Percentiles rank a stretch among this genome's conserved stretches.
Evolutionary conservation across 2,329 filamentous ascomycete genomes (phyloP).

Genomic region (Pseudocercospora vitis): DNA sequence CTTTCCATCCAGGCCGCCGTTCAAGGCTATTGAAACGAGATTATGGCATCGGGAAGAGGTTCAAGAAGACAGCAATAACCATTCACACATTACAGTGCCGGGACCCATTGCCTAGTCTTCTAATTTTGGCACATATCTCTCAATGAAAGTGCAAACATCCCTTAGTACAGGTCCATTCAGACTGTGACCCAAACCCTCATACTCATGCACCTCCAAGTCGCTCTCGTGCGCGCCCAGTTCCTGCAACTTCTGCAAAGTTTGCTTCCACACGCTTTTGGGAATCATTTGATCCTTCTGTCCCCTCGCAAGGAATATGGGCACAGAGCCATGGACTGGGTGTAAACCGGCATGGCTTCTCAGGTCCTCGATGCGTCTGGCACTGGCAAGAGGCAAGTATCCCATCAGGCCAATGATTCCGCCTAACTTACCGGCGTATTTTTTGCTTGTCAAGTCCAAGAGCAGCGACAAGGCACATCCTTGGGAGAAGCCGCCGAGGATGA

Average conservation of each 20-base stretch:
- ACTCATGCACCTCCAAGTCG: slow-evolving; percentile 46
- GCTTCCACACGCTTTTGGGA: slow-evolving; percentile 45
- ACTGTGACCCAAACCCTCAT: slow-evolving; percentile 51
- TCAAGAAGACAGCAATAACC: too few relatives aligned
- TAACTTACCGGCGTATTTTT: slow-evolving; percentile 43
- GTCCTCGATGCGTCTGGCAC: slow-evolving; percentile 35
- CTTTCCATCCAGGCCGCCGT: too few relatives aligned
- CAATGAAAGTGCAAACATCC: slow-evolving; percentile 48
- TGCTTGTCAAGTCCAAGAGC: slow-evolving; percentile 43
- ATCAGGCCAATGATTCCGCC: slow-evolving; percentile 46
- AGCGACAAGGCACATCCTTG: slow-evolving; percentile 50
- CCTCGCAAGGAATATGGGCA: slow-evolving; percentile 49
- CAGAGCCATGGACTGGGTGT: slow-evolving; percentile 38
- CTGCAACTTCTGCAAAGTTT: slow-evolving; percentile 45
- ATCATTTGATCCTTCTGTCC: slow-evolving; percentile 51
- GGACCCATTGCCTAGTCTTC: slow-evolving; percentile 28
- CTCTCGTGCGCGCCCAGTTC: slow-evolving; percentile 43
- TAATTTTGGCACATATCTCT: slow-evolving; percentile 43
- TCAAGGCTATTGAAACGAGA: too few relatives aligned
- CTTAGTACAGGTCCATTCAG: slow-evolving; percentile 46
- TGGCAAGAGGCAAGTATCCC: slow-evolving; percentile 49
- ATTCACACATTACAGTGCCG: background rate
- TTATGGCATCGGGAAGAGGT: too few relatives aligned
- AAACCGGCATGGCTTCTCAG: slow-evolving; percentile 42
- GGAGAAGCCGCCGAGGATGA: slow-evolving; percentile 50